phyloP scores from a whole-genome alignment of 78 protist genomes.

The Cyanophora paradoxa region DNA sequence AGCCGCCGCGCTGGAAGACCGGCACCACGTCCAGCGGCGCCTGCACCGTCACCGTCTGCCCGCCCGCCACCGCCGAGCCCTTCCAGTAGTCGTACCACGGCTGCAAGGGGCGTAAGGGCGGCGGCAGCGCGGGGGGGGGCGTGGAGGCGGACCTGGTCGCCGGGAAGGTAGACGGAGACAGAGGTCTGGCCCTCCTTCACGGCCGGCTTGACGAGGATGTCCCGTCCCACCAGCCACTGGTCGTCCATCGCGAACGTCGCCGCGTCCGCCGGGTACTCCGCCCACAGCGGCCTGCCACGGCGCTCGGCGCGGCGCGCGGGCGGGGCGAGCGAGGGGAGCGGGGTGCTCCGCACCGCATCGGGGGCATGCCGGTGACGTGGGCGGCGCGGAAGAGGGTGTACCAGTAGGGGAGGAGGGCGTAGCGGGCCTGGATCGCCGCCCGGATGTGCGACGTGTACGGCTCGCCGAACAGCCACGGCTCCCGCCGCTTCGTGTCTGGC shows the following conservation, averaged over 20 bases:
- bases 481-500: constrained; percentile 86
- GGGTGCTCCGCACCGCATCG: background rate
- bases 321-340: background rate
- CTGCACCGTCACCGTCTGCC: constrained; percentile 23
- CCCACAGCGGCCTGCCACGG: constrained; percentile 70
- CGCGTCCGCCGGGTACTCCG: constrained; percentile 54
- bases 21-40: constrained; percentile 65
- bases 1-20: constrained; percentile 82
- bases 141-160: background rate
- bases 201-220: constrained; percentile 52
- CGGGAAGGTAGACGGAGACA: constrained; percentile 41
- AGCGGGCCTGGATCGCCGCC: constrained; percentile 67
- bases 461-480: constrained; percentile 92
- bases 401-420: constrained; percentile 73
- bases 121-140: background rate
- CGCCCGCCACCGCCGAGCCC: background rate
- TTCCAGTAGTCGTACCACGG: constrained; percentile 25
- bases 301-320: constrained; percentile 25
- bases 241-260: constrained; percentile 19
- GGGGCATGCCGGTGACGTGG: background rate
- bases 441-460: constrained; percentile 48
- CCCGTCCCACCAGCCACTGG: constrained; percentile 51
- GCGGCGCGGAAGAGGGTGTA: constrained; percentile 69
- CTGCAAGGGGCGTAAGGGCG: background rate
- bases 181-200: background rate